phyloP scores from a whole-genome alignment of 805 yeast genomes.

The Wickerhamiella kurtzmanii region DNA sequence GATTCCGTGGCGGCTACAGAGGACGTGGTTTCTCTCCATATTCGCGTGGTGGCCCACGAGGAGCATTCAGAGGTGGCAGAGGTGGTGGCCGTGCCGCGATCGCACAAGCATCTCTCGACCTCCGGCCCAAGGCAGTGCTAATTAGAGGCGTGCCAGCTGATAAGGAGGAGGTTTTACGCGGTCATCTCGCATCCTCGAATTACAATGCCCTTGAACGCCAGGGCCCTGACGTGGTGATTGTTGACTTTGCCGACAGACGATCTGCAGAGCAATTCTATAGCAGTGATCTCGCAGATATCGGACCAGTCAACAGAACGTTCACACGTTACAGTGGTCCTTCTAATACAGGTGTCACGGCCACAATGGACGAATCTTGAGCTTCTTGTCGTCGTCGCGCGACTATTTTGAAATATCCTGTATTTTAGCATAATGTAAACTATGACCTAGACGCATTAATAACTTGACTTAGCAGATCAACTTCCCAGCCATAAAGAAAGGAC shows the following conservation, averaged over 20 bases:
- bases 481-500: no score
- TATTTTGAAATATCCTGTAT: background rate
- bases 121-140: constrained; percentile 28
- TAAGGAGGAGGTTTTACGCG: constrained; percentile 25
- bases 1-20: constrained; percentile 14
- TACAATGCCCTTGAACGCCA: constrained; percentile 14
- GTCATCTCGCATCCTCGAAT: constrained; percentile 19
- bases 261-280: constrained; percentile 28
- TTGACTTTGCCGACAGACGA: constrained; percentile 25
- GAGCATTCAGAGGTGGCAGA: constrained; percentile 17
- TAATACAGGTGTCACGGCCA: background rate
- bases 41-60: constrained; percentile 12
- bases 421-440: background rate
- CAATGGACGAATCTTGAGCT: background rate
- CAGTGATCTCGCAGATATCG: background rate
- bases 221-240: constrained; percentile 11
- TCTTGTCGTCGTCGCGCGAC: background rate
- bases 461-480: no score
- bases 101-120: constrained; percentile 24
- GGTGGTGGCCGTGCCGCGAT: constrained; percentile 19
- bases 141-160: constrained; percentile 23
- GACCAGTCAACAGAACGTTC: background rate
- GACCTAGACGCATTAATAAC: background rate
- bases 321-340: background rate
- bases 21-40: constrained; percentile 11